Evolutionary conservation across 805 yeast species (phyloP), one percentile per base, ranked within the genome.

Genomic region (Ogataea dorogensis): DNA sequence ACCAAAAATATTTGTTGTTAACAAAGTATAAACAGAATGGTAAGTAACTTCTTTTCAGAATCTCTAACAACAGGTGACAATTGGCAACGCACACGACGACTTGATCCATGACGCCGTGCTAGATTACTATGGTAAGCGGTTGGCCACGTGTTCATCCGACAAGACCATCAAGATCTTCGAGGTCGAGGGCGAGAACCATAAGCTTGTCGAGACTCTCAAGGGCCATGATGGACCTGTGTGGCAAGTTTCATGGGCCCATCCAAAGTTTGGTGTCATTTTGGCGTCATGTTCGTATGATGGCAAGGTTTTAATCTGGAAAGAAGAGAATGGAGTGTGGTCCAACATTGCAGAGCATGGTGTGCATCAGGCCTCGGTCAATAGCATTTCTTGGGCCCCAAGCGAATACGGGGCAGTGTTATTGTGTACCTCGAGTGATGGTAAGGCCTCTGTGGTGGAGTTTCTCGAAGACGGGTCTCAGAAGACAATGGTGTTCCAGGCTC

Each of bases 231-330:
- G 98, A 21, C 98, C 98, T 9, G 97, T 93, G 31, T 93, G 98
- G 98, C 96, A 91, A 65, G 95, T 88, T 14, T 78, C 86, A 36
- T 93, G 98, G 98, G 98, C 98, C 3, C 98, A 93, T 59, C 98
- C 98, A 20, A 91, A 91, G 61, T 93, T 91, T 57, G 98, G 98
- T 24, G 82, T 87, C 10, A 86, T 91, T 46, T 71, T 93, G 47
- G 98, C 98, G 1, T 83, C 95, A 17, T 86, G 95, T 51, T 87
- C 96, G 1, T 93, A 87, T 57, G 97, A 93, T 58, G 98, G 98
- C 36, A 84, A 84, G 54, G 97, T 86, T 12, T 67, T 89, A 43
- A 79, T 93, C 53, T 93, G 98, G 98, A 83, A 86, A 56, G 96
- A 91, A 63, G 96, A 87, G 51, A 80, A 83, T 33, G 87, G 84